phyloP scores from a whole-genome alignment of 352 stramenopile genomes.

The Globisporangium radiosum region DNA sequence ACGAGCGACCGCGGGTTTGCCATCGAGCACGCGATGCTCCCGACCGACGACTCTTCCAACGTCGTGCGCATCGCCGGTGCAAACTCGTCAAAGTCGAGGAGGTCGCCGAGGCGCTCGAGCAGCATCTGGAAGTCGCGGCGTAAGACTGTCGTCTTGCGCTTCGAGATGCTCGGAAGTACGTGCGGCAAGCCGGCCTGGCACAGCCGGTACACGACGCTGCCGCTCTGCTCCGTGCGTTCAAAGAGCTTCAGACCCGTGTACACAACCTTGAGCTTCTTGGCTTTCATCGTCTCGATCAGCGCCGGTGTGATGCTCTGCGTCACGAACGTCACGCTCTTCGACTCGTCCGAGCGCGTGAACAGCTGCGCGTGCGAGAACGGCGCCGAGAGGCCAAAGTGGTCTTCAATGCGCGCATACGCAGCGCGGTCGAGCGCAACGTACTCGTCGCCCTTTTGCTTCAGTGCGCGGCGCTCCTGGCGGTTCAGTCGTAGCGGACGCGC shows the following conservation, averaged over 20 bases:
- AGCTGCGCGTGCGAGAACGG: constrained; percentile 73
- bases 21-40: constrained; percentile 76
- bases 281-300: constrained; percentile 79
- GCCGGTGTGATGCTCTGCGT: constrained; percentile 78
- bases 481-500: constrained; percentile 9
- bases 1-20: no score
- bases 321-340: constrained; percentile 83
- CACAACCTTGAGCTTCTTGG: constrained; percentile 85
- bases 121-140: constrained; percentile 80
- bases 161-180: constrained; percentile 77
- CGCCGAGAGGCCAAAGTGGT: constrained; percentile 69
- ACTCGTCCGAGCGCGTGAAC: constrained; percentile 84
- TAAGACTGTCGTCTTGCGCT: constrained; percentile 58
- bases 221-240: constrained; percentile 75
- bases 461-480: constrained; percentile 38
- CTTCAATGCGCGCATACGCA: constrained; percentile 55
- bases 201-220: constrained; percentile 80
- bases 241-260: constrained; percentile 92
- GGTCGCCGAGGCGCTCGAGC: constrained; percentile 71
- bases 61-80: constrained; percentile 37
- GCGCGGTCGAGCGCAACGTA: constrained; percentile 65
- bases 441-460: constrained; percentile 53
- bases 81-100: constrained; percentile 83
- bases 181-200: constrained; percentile 84
- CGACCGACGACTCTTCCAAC: constrained; percentile 54